These are phyloP conservation scores for Epichloe sibirici DNA, from an alignment of 2,329 filamentous ascomycete genomes.

Conservation along the genomic window DNA sequence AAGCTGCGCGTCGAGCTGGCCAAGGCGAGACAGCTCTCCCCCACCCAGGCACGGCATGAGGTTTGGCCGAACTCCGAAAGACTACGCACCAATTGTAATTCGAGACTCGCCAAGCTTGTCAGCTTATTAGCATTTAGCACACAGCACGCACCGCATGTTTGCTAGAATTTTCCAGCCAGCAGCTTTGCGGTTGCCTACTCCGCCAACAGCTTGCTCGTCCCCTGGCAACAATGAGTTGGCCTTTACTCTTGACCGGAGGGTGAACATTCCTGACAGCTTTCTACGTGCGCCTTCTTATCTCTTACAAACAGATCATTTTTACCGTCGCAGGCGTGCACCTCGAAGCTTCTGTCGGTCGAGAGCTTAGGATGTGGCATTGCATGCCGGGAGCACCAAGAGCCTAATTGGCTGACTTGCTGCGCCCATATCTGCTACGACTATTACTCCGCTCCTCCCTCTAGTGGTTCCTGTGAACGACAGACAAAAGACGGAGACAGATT, in stretches of 20 bases:
- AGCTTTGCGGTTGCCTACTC: neutral
- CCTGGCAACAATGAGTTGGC: constrained; percentile 18
- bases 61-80: constrained; percentile 15
- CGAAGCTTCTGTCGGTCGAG: neutral
- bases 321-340: neutral
- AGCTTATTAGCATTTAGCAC: too few relatives aligned
- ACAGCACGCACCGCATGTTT: neutral
- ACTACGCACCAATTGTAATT: neutral
- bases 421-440: neutral
- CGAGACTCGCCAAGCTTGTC: neutral
- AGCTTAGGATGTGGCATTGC: constrained; percentile 4
- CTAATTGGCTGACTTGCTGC: constrained; percentile 2
- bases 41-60: constrained; percentile 10
- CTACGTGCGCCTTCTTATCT: constrained; percentile 9
- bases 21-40: constrained; percentile 1
- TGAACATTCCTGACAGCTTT: constrained; percentile 9
- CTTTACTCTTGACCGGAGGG: constrained; percentile 14
- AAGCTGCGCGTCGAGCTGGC: constrained; percentile 27
- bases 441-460: neutral
- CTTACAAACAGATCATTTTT: neutral
- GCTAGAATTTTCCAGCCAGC: neutral
- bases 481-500: neutral
- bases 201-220: constrained; percentile 1
- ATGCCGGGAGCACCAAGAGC: neutral
- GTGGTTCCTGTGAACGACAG: neutral